Evolutionary conservation across 2,329 filamentous ascomycete species (phyloP).

Genomic region (Metarhizium album): DNA sequence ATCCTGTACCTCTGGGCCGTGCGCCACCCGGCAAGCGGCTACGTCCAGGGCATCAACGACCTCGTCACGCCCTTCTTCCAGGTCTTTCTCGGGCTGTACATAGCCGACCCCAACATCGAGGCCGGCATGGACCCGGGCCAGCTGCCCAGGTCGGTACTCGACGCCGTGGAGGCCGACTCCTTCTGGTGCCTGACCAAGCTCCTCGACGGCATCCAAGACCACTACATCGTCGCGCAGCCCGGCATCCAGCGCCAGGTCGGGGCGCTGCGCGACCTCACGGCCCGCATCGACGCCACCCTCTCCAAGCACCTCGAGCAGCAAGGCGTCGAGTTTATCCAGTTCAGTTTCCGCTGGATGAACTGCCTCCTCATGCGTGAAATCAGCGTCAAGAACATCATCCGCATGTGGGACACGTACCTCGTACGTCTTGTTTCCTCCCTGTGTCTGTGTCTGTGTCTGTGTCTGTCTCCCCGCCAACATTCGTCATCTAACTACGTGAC

Average conservation of each 20-base stretch:
- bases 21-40: constrained; percentile 90
- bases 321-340: constrained; percentile 96
- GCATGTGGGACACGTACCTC: constrained; percentile 99
- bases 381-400: constrained; percentile 88
- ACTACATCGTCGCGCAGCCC: constrained; percentile 96
- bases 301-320: constrained; percentile 85
- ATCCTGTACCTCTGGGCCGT: constrained; percentile 98
- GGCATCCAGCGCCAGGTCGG: constrained; percentile 92
- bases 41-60: constrained; percentile 98
- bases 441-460: not conserved
- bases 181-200: constrained; percentile 98
- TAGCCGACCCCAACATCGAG: constrained; percentile 87
- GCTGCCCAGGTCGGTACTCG: constrained; percentile 77
- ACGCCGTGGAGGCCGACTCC: constrained; percentile 93
- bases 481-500: not conserved
- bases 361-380: constrained; percentile 97
- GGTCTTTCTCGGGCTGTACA: constrained; percentile 89
- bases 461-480: not conserved
- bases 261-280: constrained; percentile 79
- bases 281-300: constrained; percentile 72
- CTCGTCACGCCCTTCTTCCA: constrained; percentile 97
- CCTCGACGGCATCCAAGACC: constrained; percentile 97
- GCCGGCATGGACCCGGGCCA: constrained; percentile 95
- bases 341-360: constrained; percentile 99
- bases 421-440: constrained; percentile 38